A percentile compares a stretch with the other conserved stretches of the same genome.
Conservation (phyloP, 208 protist genomes). For the Wallacemonas sp. region DNA sequence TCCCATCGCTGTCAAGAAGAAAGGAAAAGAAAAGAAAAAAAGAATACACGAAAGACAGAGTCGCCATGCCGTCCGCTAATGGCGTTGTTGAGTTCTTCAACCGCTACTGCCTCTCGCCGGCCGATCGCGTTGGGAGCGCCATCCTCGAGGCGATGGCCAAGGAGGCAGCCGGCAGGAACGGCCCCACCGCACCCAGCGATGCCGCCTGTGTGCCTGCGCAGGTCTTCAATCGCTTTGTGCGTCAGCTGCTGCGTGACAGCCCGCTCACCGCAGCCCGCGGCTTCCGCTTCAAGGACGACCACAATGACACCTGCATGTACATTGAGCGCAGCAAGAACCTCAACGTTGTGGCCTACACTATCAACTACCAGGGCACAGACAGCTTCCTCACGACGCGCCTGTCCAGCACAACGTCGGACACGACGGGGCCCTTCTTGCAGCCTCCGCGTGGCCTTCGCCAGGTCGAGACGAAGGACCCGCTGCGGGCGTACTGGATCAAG, state of each 20-base stretch:
- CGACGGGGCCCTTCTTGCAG: not conserved
- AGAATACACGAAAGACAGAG: not conserved
- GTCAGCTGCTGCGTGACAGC: constrained; percentile 16
- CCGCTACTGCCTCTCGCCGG: too few relatives aligned
- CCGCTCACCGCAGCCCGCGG: constrained; percentile 22
- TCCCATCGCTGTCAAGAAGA: too few relatives aligned
- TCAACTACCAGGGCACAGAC: constrained; percentile 15
- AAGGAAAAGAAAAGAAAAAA: too few relatives aligned
- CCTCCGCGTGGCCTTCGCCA: constrained; percentile 4
- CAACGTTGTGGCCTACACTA: constrained; percentile 47
- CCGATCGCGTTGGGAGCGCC: too few relatives aligned
- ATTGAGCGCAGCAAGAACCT: constrained; percentile 53
- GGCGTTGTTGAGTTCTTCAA: too few relatives aligned
- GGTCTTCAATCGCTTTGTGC: constrained; percentile 24
- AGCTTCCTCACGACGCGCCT: not conserved
- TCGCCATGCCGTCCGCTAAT: too few relatives aligned
- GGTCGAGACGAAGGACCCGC: constrained; percentile 20
- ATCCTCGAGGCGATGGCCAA: too few relatives aligned
- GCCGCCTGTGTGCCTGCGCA: too few relatives aligned
- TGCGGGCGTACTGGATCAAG: constrained; percentile 48
- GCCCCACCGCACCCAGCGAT: too few relatives aligned
- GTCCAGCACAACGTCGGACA: not conserved
- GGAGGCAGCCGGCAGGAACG: too few relatives aligned
- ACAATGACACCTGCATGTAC: constrained; percentile 45
- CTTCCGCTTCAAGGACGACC: constrained; percentile 37